Percentiles rank a stretch among this genome's conserved stretches.
phyloP scores from a whole-genome alignment of 768 basidiomycete species.

The Pulveroboletus ravenelii region DNA sequence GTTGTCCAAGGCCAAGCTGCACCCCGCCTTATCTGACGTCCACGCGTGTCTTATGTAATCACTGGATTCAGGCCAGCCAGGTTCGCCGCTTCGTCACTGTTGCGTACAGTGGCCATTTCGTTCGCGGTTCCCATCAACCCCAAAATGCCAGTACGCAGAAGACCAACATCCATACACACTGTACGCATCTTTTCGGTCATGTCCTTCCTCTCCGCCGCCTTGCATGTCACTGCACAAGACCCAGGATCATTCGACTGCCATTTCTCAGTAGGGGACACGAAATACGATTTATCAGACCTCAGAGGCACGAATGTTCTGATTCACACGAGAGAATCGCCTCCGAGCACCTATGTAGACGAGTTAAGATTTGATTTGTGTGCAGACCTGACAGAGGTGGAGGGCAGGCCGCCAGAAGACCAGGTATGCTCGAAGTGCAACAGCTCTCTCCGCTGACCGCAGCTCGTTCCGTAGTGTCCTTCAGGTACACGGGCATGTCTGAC shows the following conservation, averaged over 20 bases:
- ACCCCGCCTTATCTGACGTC: conserved; percentile 19
- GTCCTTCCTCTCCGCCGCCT: conserved; percentile 19
- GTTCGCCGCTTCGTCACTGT: background rate
- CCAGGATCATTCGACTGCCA: conserved; percentile 49
- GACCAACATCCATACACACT: background rate
- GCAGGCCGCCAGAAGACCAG: conserved; percentile 57
- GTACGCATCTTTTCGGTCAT: conserved; percentile 8
- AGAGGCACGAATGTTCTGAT: conserved; percentile 46
- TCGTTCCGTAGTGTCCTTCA: conserved; percentile 48
- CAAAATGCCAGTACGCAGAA: conserved; percentile 22
- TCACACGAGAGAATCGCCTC: conserved; percentile 55
- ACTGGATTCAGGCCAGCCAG: conserved; percentile 4
- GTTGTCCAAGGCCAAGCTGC: conserved; percentile 10
- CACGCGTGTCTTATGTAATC: conserved; percentile 32
- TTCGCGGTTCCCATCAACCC: background rate
- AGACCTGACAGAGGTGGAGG: conserved; percentile 46
- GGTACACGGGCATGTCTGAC: conserved; percentile 75
- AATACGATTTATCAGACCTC: conserved; percentile 59
- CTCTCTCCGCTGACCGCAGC: conserved; percentile 4
- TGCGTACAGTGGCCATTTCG: background rate
- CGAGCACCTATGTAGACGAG: conserved; percentile 55
- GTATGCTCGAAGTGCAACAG: conserved; percentile 36
- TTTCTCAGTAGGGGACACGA: conserved; percentile 35
- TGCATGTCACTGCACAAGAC: conserved; percentile 35
- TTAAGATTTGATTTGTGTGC: conserved; percentile 66